Base-by-base conservation (phyloP, 495 filamentous ascomycete species). In the Rhypophila decipiens region DNA sequence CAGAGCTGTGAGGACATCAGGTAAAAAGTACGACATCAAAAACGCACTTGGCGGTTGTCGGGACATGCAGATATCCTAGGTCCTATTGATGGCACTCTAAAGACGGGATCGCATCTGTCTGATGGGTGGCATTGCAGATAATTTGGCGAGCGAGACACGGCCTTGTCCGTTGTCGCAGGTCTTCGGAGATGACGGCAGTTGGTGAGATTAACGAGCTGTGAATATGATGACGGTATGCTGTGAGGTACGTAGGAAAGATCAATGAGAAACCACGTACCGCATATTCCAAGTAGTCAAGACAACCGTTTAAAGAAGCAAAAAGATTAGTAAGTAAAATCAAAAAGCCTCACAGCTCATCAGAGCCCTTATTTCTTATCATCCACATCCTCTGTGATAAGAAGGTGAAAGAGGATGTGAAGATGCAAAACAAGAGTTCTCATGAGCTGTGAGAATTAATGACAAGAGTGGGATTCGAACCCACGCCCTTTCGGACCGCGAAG, bases 391-490 rank as follows among this genome's bases (percentile, higher is more conserved):
- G 27, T 31, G n/a, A n/a, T n/a, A n/a, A n/a, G n/a, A n/a, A n/a
- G n/a, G n/a, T n/a, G 27, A 31, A 31, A 13, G 27, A 31, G 13
- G 27, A 31, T 31, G 13, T 31, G 27, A n/a, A n/a, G n/a, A n/a
- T n/a, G n/a, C n/a, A n/a, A n/a, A n/a, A n/a, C n/a, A n/a, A n/a
- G n/a, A n/a, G n/a, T n/a, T n/a, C n/a, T n/a, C n/a, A 31, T 31
- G 7, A 13, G 13, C 27, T 31, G 13, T 31, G 27, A 7, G 7
- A 31, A 31, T n/a, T 13, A 31, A n/a, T 61, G 60, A 61, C 50
- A 51, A 65, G 56, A 63, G 59, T 65, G 57, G 57, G 62, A 63
- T 63, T 65, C 62, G 57, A 61, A 65, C 62, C 58, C 60, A 58
- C 62, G 60, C 59, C 58, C 57, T 62, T 56, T 65, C 53, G 61